Base-by-base conservation (phyloP, 2,329 filamentous ascomycete genomes). In the Bipolaris gigantea region DNA sequence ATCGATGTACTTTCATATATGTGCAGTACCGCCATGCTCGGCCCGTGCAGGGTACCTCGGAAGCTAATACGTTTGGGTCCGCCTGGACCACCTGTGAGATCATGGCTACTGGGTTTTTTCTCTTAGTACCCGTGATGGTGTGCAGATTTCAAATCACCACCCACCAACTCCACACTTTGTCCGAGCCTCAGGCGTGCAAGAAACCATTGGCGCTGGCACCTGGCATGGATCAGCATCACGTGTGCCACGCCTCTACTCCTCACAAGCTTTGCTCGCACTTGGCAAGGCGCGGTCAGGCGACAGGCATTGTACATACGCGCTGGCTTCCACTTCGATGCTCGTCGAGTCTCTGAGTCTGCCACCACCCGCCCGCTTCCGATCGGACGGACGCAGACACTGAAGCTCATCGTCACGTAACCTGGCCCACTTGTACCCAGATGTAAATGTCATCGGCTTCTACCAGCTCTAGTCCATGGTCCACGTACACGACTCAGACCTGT, bases 341-440 rank as follows among this genome's bases (percentile, higher is more conserved):
- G 47, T 53, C 42, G 53, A 47, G 41, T 39, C 49, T 49, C 50
- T 39, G 53, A 47, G 41, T 39, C 49, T 49, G 45, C 48, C 33
- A 51, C 39, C 45, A 56, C 62, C 62, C 63, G 62, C 53, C 34
- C 57, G 53, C 60, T 60, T 64, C 63, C 63, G 63, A 21, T 51
- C 57, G 55, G 53, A 48, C 55, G 43, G 11, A 56, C 36, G 15
- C 55, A 42, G 11, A 56, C 36, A 11, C 43, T 44, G 38, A 27
- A 42, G 36, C 41, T 50, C 50, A 50, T 36, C 23, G 33, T 53
- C 23, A 53, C 42, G 33, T 36, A 49, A 36, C 33, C 15, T 43
- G 46, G 44, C 33, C 45, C 44, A 19, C 40, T 18, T 43, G 16
- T 33, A 32, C 40, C 30, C 40, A 49, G 52, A 30, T 30, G 27